Evolutionary conservation across 306 rosid species (phyloP).

Genomic region (Dalbergia oliveri): DNA sequence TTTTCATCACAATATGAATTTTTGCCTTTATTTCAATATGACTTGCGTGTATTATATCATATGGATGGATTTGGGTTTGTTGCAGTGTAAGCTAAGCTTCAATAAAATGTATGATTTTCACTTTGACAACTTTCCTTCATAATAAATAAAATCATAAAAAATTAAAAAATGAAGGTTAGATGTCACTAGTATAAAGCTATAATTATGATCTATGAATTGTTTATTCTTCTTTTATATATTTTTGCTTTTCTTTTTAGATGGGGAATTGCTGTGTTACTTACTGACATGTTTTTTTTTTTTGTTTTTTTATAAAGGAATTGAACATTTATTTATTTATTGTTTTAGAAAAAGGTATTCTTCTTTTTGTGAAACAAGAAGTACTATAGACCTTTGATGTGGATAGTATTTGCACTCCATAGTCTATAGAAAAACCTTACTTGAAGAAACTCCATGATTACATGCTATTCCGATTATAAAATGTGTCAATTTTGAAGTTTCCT

Average conservation of each 20-base stretch:
- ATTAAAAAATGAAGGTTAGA: constrained; percentile 14
- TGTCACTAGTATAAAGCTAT: constrained; percentile 36
- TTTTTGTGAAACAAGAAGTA: background rate
- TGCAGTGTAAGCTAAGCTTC: constrained; percentile 55
- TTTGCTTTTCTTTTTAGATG: background rate
- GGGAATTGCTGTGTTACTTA: constrained; percentile 9
- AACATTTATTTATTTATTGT: background rate
- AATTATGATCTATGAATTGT: constrained; percentile 31
- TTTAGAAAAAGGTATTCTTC: background rate
- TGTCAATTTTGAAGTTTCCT: background rate
- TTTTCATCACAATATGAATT: background rate
- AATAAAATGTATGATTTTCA: constrained; percentile 40
- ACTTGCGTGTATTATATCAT: background rate
- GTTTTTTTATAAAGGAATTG: background rate
- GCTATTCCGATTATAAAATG: background rate
- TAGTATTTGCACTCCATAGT: background rate
- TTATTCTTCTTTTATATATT: constrained; percentile 19
- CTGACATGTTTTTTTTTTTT: constrained; percentile 4
- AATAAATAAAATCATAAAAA: constrained; percentile 21
- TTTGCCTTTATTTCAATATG: background rate
- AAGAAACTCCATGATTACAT: background rate
- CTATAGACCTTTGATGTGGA: background rate
- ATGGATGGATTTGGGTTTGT: constrained; percentile 14
- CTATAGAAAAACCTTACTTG: background rate
- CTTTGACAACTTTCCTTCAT: constrained; percentile 34